Evolutionary conservation across 176 grass and related monocot species (phyloP).

Genomic region (Secale cereale): DNA sequence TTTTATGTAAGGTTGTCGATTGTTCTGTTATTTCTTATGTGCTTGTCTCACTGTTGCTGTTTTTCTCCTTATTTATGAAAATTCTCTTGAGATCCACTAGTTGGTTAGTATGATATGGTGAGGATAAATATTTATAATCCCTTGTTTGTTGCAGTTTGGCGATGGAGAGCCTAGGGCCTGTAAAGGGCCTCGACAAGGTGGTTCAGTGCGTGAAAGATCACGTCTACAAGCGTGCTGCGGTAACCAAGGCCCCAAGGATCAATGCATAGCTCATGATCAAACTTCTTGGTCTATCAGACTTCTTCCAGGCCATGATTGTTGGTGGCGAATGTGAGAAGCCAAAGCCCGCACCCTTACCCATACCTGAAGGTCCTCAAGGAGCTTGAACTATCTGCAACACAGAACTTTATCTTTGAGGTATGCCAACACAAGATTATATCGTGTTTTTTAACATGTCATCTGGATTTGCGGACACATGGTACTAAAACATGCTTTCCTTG

Average conservation of each 20-base stretch:
- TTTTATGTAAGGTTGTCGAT: neutral
- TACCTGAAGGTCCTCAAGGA: constrained; percentile 78
- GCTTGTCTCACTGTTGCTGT: neutral
- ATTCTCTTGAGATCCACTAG: neutral
- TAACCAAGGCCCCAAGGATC: constrained; percentile 82
- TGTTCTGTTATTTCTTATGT: neutral
- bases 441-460: neutral
- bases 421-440: neutral
- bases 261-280: constrained; percentile 90
- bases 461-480: neutral
- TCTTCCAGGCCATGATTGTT: constrained; percentile 65
- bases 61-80: neutral
- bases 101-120: neutral
- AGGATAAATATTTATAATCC: neutral
- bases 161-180: constrained; percentile 50
- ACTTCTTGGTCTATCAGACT: constrained; percentile 72
- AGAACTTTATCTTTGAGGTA: constrained; percentile 83
- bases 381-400: constrained; percentile 50
- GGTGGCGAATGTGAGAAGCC: constrained; percentile 83
- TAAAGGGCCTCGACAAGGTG: constrained; percentile 59
- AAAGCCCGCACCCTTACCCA: constrained; percentile 72
- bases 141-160: constrained; percentile 46
- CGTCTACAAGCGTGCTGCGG: constrained; percentile 60
- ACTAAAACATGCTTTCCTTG: neutral
- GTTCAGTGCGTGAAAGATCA: constrained; percentile 63